Evolutionary conservation across 1,139 yeast genomes (phyloP).

Genomic region (Geotrichum klebahnii): DNA sequence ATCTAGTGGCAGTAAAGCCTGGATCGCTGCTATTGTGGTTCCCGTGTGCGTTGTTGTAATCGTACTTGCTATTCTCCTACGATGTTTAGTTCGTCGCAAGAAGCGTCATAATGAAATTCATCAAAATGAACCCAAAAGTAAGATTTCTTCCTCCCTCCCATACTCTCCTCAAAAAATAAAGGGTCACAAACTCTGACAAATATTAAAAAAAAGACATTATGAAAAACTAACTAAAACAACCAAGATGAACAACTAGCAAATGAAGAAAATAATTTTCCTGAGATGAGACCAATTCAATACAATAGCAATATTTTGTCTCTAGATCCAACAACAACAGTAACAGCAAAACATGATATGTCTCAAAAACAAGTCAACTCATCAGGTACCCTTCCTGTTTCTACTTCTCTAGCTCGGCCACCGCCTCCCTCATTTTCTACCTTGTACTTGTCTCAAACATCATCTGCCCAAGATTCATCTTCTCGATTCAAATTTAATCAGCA

Average conservation of each 20-base stretch:
- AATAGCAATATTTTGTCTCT: not conserved
- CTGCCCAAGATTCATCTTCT: not conserved
- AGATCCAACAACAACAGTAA: not conserved
- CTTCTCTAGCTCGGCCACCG: constrained; percentile 6
- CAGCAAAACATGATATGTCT: not conserved
- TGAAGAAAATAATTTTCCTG: not conserved
- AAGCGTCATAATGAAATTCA: not conserved
- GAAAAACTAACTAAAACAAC: not conserved
- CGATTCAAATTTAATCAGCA: constrained; percentile 8
- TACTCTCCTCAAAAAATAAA: not conserved
- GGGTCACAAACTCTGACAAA: not conserved
- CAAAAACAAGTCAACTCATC: not conserved
- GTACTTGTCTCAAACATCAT: not conserved
- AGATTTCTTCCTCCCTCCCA: not conserved
- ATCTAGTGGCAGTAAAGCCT: constrained; percentile 17
- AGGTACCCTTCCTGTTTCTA: not conserved
- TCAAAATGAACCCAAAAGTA: not conserved
- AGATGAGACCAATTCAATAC: not conserved
- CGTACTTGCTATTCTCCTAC: constrained; percentile 1
- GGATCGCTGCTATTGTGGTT: constrained; percentile 35
- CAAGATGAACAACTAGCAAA: not conserved
- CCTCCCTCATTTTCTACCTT: not conserved
- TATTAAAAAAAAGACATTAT: too few species aligned
- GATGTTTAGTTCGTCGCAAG: constrained; percentile 7
- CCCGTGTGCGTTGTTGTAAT: constrained; percentile 27